Evolutionary conservation across 768 basidiomycete species (phyloP).

Genomic region (Daedalea quercina): DNA sequence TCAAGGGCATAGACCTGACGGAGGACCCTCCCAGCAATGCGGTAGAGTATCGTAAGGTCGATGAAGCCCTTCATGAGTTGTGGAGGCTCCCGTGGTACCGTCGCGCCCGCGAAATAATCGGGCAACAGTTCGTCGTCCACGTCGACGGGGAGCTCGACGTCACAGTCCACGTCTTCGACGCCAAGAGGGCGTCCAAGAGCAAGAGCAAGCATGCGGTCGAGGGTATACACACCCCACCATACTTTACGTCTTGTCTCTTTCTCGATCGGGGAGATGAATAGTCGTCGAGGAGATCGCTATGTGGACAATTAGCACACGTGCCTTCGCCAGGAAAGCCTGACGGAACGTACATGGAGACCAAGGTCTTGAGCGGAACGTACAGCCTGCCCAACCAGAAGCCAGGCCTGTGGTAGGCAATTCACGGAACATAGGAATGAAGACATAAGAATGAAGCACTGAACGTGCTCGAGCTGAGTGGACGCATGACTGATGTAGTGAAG

Average conservation of each 20-base stretch:
- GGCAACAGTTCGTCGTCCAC: slow-evolving; percentile 75
- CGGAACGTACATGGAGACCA: slow-evolving; percentile 74
- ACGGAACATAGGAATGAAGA: slow-evolving; percentile 88
- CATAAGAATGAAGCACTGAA: slow-evolving; percentile 85
- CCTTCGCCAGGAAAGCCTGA: slow-evolving; percentile 3
- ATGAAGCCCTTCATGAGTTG: slow-evolving; percentile 80
- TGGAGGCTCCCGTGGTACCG: slow-evolving; percentile 45
- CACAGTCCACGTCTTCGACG: slow-evolving; percentile 85
- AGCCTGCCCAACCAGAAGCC: slow-evolving; percentile 88
- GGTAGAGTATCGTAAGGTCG: slow-evolving; percentile 70
- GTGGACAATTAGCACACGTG: slow-evolving; percentile 8
- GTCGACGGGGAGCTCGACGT: slow-evolving; percentile 78
- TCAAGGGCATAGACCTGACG: slow-evolving; percentile 81
- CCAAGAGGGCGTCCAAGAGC: slow-evolving; percentile 86
- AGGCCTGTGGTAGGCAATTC: slow-evolving; percentile 91
- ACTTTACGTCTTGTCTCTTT: slow-evolving; percentile 88
- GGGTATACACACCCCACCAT: slow-evolving; percentile 90
- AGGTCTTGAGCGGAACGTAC: slow-evolving; percentile 87
- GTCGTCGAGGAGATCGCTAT: slow-evolving; percentile 77
- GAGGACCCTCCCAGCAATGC: slow-evolving; percentile 78
- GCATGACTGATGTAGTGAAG: slow-evolving; percentile 90
- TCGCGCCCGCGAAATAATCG: slow-evolving; percentile 64
- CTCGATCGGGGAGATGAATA: slow-evolving; percentile 64
- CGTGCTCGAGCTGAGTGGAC: slow-evolving; percentile 78
- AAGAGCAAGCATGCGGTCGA: slow-evolving; percentile 90